phyloP scores from a whole-genome alignment of 2,329 filamentous ascomycete species.

The Xylariaceae sp. region DNA sequence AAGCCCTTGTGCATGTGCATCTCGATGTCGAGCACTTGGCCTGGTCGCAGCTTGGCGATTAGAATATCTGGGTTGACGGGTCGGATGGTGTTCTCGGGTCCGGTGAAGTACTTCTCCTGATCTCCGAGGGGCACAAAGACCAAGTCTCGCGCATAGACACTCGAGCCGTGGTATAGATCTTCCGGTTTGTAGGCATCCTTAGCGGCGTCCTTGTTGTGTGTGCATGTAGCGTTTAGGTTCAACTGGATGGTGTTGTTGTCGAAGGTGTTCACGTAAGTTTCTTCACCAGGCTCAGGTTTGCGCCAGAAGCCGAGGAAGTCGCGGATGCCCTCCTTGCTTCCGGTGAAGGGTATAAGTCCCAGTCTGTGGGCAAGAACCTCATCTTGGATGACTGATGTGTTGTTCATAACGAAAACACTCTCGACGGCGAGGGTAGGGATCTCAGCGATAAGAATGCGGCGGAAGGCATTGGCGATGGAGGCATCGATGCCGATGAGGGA shows the following conservation, averaged over 20 bases:
- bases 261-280: slow-evolving; percentile 54
- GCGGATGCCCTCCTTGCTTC: slow-evolving; percentile 68
- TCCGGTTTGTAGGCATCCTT: slow-evolving; percentile 73
- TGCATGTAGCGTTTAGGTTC: slow-evolving; percentile 73
- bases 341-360: slow-evolving; percentile 85
- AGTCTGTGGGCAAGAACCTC: slow-evolving; percentile 90
- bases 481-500: slow-evolving; percentile 90
- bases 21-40: slow-evolving; percentile 78
- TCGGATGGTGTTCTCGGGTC: slow-evolving; percentile 59
- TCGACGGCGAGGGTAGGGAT: slow-evolving; percentile 93
- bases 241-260: slow-evolving; percentile 89
- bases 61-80: slow-evolving; percentile 89
- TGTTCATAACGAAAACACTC: slow-evolving; percentile 88
- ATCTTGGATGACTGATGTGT: slow-evolving; percentile 96
- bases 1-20: slow-evolving; percentile 96
- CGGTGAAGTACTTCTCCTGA: slow-evolving; percentile 66
- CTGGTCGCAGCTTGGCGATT: slow-evolving; percentile 87
- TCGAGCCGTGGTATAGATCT: slow-evolving; percentile 81
- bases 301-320: slow-evolving; percentile 79
- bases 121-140: slow-evolving; percentile 71
- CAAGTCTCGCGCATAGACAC: slow-evolving; percentile 76
- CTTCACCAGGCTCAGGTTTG: slow-evolving; percentile 62
- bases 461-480: slow-evolving; percentile 92
- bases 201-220: slow-evolving; percentile 68
- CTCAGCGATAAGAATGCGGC: slow-evolving; percentile 91